Percentiles rank a stretch among this genome's conserved stretches.
These are phyloP conservation scores for Yamadazyma takamatsuzukensis DNA, from an alignment of 805 yeast species.

Conservation along the genomic window DNA sequence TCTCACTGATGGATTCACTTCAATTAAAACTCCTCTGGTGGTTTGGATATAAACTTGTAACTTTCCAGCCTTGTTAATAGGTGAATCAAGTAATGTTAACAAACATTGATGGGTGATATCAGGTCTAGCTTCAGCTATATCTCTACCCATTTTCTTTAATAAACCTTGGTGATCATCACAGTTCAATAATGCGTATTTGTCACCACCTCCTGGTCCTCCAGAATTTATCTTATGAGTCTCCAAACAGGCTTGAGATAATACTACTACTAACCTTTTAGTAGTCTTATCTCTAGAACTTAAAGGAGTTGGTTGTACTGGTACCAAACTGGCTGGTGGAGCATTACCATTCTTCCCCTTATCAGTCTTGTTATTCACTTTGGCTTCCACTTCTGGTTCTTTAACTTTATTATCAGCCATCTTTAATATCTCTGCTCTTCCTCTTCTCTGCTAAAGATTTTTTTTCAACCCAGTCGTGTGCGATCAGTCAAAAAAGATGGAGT, in stretches of 20 bases:
- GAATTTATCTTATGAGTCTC: conserved; percentile 90
- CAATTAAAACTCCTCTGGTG: conserved; percentile 89
- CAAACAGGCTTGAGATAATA: conserved; percentile 91
- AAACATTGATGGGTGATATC: conserved; percentile 98
- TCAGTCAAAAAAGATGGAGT: no score
- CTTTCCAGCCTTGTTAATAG: conserved; percentile 95
- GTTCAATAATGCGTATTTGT: conserved; percentile 87
- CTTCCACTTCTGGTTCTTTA: conserved; percentile 1
- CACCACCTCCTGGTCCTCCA: conserved; percentile 70
- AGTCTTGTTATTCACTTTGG: neutral
- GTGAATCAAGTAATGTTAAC: conserved; percentile 91
- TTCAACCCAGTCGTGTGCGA: no score
- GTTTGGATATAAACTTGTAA: conserved; percentile 96
- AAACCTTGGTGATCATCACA: conserved; percentile 99
- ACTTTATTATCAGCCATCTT: conserved; percentile 8
- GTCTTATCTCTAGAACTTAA: conserved; percentile 80
- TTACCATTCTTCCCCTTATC: neutral
- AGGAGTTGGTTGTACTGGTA: conserved; percentile 83
- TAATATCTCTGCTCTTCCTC: no score
- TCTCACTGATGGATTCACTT: conserved; percentile 93
- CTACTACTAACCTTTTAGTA: conserved; percentile 86
- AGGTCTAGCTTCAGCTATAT: conserved; percentile 98
- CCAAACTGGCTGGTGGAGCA: conserved; percentile 59
- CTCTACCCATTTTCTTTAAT: conserved; percentile 92
- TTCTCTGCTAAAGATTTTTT: no score